Evolutionary conservation across 331 rosid genomes (phyloP).

Genomic region (Rhamnella rubrinervis): DNA sequence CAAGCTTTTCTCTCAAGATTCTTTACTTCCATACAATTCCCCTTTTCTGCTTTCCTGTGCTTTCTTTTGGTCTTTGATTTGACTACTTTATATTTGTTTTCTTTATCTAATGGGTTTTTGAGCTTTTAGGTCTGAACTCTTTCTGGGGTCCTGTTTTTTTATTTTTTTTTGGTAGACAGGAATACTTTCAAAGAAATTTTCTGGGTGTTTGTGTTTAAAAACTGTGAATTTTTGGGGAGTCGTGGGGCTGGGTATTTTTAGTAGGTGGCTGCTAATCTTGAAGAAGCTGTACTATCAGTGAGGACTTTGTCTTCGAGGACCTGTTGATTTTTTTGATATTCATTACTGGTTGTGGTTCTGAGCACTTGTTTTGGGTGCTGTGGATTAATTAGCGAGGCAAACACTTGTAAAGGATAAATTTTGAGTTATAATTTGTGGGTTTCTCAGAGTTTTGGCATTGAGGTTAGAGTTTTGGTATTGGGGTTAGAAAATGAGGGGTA

Average conservation of each 20-base stretch:
- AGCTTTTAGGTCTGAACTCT: constrained; percentile 28
- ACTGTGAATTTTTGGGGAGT: constrained; percentile 28
- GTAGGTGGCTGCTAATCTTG: not conserved
- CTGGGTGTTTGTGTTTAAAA: constrained; percentile 29
- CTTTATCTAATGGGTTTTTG: constrained; percentile 9
- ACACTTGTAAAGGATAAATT: too few species aligned
- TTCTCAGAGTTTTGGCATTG: constrained; percentile 13
- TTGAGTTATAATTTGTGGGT: not conserved
- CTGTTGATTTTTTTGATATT: constrained; percentile 8
- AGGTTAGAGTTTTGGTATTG: constrained; percentile 17
- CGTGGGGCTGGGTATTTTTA: constrained; percentile 14
- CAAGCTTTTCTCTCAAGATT: constrained; percentile 2
- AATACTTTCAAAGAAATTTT: not conserved
- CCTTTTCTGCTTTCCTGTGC: constrained; percentile 10
- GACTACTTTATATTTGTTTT: not conserved
- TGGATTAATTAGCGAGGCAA: constrained; percentile 14
- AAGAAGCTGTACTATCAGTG: constrained; percentile 23
- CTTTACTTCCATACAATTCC: not conserved
- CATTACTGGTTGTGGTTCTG: constrained; percentile 10
- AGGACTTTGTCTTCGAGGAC: constrained; percentile 19
- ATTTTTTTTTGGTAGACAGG: not conserved
- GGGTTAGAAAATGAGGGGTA: constrained; percentile 43
- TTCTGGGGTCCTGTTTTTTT: constrained; percentile 22
- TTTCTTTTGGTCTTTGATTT: not conserved
- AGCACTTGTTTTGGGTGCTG: constrained; percentile 10